These are phyloP conservation scores for Coffea canephora DNA, from an alignment of 257 asterid genomes.

Conservation along the genomic window DNA sequence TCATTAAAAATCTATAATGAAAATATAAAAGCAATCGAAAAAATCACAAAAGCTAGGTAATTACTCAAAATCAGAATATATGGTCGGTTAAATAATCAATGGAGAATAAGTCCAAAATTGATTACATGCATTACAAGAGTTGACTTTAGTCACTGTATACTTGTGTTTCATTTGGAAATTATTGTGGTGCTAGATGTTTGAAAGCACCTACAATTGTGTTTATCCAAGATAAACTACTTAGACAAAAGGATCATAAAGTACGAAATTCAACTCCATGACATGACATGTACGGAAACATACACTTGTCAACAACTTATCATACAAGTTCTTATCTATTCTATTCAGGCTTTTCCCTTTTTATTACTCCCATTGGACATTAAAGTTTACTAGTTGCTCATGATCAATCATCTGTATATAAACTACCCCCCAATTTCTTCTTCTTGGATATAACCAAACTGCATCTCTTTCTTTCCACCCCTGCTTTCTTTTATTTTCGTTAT, in stretches of 20 bases:
- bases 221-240: not conserved
- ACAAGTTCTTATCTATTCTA: constrained; percentile 17
- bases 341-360: constrained; percentile 13
- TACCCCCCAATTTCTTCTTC: constrained; percentile 13
- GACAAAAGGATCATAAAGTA: not conserved
- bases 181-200: not conserved
- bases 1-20: too few species aligned
- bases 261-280: not conserved
- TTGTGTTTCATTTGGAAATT: not conserved
- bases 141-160: not conserved
- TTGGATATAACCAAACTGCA: not conserved
- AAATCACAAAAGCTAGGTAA: too few species aligned
- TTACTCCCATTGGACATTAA: constrained; percentile 19
- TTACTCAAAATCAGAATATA: too few species aligned
- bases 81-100: too few species aligned
- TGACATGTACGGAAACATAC: not conserved
- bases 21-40: too few species aligned
- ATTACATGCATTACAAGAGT: not conserved
- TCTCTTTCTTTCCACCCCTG: not conserved
- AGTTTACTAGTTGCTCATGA: constrained; percentile 2
- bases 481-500: not conserved
- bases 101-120: too few species aligned
- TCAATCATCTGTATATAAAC: constrained; percentile 2
- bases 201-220: not conserved
- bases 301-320: not conserved